Conservation (phyloP, 108 stramenopile genomes). For the Cyclotella baltica region DNA sequence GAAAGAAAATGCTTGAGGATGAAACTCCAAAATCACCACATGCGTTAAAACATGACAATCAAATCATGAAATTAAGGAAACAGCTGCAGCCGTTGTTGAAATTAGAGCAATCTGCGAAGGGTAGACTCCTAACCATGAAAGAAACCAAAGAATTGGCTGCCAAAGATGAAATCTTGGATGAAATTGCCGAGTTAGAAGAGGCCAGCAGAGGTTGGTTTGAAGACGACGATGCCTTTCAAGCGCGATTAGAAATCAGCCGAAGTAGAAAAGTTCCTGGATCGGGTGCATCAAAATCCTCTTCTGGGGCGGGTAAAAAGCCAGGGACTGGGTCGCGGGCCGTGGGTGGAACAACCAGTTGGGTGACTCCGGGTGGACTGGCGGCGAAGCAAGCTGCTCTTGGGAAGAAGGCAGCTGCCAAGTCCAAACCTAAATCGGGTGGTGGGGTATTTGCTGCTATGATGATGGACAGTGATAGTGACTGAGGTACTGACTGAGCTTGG, state of each 20-base stretch:
- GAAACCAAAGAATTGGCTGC: slow-evolving; percentile 74
- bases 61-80: slow-evolving; percentile 63
- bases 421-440: slow-evolving; percentile 41
- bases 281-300: slow-evolving; percentile 27
- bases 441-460: slow-evolving; percentile 89
- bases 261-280: slow-evolving; percentile 50
- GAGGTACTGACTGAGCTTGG: background rate
- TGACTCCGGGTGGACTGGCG: slow-evolving; percentile 46
- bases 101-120: slow-evolving; percentile 71
- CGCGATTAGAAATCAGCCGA: slow-evolving; percentile 60
- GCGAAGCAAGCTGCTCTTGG: slow-evolving; percentile 30
- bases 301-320: slow-evolving; percentile 15
- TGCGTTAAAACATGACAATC: slow-evolving; percentile 64
- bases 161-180: slow-evolving; percentile 76
- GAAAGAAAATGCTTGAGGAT: slow-evolving; percentile 63
- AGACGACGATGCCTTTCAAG: slow-evolving; percentile 80
- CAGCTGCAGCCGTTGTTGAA: slow-evolving; percentile 69
- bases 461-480: slow-evolving; percentile 68
- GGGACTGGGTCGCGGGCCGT: slow-evolving; percentile 43
- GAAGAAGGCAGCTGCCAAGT: slow-evolving; percentile 25
- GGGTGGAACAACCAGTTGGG: slow-evolving; percentile 35
- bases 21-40: slow-evolving; percentile 52
- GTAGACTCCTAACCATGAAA: slow-evolving; percentile 71
- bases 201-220: slow-evolving; percentile 83
- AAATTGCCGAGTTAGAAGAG: slow-evolving; percentile 73